Conservation (phyloP, 2,329 filamentous ascomycete genomes). For the Clonostachys rosea region DNA sequence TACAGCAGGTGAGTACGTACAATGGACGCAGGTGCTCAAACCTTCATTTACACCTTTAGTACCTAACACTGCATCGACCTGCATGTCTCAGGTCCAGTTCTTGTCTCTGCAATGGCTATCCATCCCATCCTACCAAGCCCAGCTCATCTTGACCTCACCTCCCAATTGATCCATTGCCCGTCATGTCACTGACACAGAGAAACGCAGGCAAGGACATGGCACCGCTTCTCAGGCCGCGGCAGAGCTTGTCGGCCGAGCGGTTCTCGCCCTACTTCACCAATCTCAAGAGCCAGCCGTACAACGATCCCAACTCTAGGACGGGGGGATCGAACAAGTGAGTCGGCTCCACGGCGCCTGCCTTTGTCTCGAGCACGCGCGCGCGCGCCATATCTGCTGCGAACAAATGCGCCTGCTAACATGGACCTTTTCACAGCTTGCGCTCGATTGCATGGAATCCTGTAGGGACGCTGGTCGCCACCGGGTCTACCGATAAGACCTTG, state of each 20-base stretch:
- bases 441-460: constrained; percentile 87
- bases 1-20: too few relatives aligned
- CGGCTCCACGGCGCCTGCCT: not conserved
- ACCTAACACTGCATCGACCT: too few relatives aligned
- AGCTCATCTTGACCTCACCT: too few relatives aligned
- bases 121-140: too few relatives aligned
- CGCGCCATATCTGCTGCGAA: not conserved
- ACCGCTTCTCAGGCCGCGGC: constrained; percentile 37
- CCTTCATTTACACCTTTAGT: too few relatives aligned
- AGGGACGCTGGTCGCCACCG: constrained; percentile 80
- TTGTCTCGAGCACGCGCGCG: not conserved
- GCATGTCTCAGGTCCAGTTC: too few relatives aligned
- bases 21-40: too few relatives aligned
- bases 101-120: too few relatives aligned
- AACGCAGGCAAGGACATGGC: constrained; percentile 22
- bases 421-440: constrained; percentile 51
- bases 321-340: constrained; percentile 12
- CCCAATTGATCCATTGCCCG: too few relatives aligned
- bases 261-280: constrained; percentile 64
- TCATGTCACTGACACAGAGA: not conserved
- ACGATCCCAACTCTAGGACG: constrained; percentile 41
- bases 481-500: constrained; percentile 63
- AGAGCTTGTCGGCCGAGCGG: constrained; percentile 62
- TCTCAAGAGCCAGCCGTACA: constrained; percentile 68
- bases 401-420: not conserved